Base-by-base conservation (phyloP, 305 asterid species). In the Solanum aculeatissimum region DNA sequence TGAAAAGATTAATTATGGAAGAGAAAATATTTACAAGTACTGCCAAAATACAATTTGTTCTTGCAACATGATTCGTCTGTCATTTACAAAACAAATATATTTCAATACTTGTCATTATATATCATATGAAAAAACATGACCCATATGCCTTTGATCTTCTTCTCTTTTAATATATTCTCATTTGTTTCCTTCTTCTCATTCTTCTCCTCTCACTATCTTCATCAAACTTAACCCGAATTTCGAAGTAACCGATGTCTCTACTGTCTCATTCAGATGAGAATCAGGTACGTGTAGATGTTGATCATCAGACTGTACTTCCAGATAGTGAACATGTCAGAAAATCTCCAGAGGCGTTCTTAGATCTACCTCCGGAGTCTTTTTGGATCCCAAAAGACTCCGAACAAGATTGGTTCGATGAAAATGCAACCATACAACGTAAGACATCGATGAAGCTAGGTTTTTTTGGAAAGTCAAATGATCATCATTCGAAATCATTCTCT, bases 361-460 rank as follows among this genome's bases (percentile, higher is more conserved):
- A 92, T 86, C 88, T 91, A 18, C 97, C 97, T 1, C 97, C 97
- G 0, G 93, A 92, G 2, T 92, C 97, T 2, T 92, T 93, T 83
- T 88, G 89, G 86, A 87, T 93, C 57, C 84, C 94, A 1, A 71
- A 79, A 77, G 91, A 85, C 71, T 79, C 88, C 16, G 95, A 93
- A 60, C 89, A 69, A 55, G 93, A 91, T 53, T 93, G 97, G 97
- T 85, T 88, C 65, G 83, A 89, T 19, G 88, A 87, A 72, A 89
- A 92, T 66, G 95, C 95, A 14, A 83, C 89, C 49, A 89, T 92
- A 90, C 91, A 93, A 84, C 91, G 95, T 42, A 92, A 90, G 79
- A 82, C 88, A 70, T 93, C 97, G 2, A 79, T 84, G 70, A 93
- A 93, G 21, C 85, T 92, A 45, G 90, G 85, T 3, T 86, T 74